Evolutionary conservation across 352 stramenopile genomes (phyloP), one percentile per base, ranked within the genome.

Genomic region (Phytopythium helicoides): DNA sequence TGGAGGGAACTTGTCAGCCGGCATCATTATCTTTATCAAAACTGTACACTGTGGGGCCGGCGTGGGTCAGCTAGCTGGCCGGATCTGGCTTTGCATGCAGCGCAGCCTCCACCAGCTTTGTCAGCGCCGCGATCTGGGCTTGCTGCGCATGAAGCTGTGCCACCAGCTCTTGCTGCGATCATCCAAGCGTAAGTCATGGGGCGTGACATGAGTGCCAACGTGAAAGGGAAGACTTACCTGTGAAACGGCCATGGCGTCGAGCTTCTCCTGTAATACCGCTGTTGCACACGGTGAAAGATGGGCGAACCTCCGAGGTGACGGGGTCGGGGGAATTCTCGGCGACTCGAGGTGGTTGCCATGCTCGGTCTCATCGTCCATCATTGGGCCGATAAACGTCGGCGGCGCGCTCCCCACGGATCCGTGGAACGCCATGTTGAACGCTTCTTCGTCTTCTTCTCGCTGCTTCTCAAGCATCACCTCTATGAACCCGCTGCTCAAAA

Each of bases 401-500:
- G 40, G 65, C 18, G 46, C 51, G 44, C 47, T 47, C n/a, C n/a
- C n/a, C n/a, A n/a, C n/a, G 18, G 31, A 60, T 37, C 28, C 34
- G 19, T 59, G 45, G 41, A 75, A 55, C 3, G 52, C 56, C 46
- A 71, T 53, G 31, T 54, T 75, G 37, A 71, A 80, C 36, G 61
- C 60, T 26, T 77, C 62, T 9, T 66, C 66, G 26, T 82, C 67
- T 14, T 78, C 63, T 23, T 64, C 51, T 18, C 59, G 69, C 63
- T 87, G 75, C 47, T 85, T 81, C 39, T 86, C 72, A 37, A 87
- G 64, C 75, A 87, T 86, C 2, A 86, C 68, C 39, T 87, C 77
- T 41, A 87, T 81, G 46, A 87, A 87, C 16, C 75, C 73, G 21
- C 75, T 86, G 19, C 75, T 65, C 2, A 87, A 51, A 14, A 87